Base-by-base conservation (phyloP, 129 eudicot species). In the Solidago caesia region DNA sequence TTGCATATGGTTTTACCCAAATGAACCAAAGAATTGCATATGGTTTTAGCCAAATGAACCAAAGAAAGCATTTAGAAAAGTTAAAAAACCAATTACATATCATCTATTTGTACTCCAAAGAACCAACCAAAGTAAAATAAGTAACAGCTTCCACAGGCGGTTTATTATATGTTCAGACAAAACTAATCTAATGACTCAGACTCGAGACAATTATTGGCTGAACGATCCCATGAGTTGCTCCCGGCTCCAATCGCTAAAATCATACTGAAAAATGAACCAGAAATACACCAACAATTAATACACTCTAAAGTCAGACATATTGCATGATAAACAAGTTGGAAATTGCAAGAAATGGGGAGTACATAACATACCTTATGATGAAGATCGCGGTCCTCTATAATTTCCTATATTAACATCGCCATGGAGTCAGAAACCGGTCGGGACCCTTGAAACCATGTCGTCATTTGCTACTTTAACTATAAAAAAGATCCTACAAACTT, bases 321-420 rank as follows among this genome's bases (percentile, higher is more conserved):
- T 13, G 11, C 14, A 44, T 33, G 1, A 70, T 42, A 10, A 16
- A 33, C 3, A 1, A 3, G 15, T 15, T 0, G 5, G 2, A 52
- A 4, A 12, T 5, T 10, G 8, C 4, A 47, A 21, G 56, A 16
- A 21, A 16, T 46, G 51, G 6, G 15, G 65, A 49, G 65, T 5
- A 56, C 27, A 6, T 9, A 2, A 71, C 8, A 12, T 72, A 72
- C 81, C 70, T 77, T 48, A 77, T 11, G 52, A 77, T 77, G 55
- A 69, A 15, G 29, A 68, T 47, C 55, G 43, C 14, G 45, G 7
- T 51, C 63, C 64, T 70, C 76, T 49, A 29, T 46, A 27, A 7
- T 47, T 75, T 16, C 44, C 15, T 45, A 48, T 77, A 77, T 70
- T 77, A 70, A 62, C 81, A 70, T 61, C 55, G 1, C 7, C 70